Conservation (phyloP, 140 eudicot genomes). For the Senecio squalidus region DNA sequence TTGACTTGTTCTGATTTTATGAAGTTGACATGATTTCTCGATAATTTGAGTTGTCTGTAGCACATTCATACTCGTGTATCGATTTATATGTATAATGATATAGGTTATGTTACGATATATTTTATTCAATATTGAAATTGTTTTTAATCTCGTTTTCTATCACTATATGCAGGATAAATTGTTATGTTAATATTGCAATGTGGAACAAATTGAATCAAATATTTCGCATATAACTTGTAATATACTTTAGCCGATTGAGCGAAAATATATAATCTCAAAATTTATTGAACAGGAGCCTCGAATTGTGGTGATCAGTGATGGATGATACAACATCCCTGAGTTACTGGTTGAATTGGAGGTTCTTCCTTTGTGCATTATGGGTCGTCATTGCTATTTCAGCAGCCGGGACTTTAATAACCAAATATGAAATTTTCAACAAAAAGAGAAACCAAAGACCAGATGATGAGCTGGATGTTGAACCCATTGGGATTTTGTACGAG, state of each 20-base stretch:
- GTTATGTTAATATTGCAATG: too few relatives aligned
- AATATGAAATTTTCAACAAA: constrained; percentile 46
- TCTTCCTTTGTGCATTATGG: constrained; percentile 77
- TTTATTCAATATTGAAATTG: too few relatives aligned
- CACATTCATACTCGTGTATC: too few relatives aligned
- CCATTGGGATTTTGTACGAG: constrained; percentile 43
- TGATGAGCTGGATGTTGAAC: constrained; percentile 15
- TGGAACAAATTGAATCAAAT: too few relatives aligned
- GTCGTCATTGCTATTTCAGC: constrained; percentile 35
- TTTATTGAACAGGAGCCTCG: constrained; percentile 13
- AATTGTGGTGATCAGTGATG: constrained; percentile 32
- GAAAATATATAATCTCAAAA: not conserved
- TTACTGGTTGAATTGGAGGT: constrained; percentile 95
- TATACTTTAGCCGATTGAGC: not conserved
- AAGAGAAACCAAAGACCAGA: constrained; percentile 25
- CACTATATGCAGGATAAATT: too few relatives aligned
- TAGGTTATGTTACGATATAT: too few relatives aligned
- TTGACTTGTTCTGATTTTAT: too few relatives aligned
- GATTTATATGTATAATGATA: too few relatives aligned
- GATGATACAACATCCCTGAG: constrained; percentile 53
- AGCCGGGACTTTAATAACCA: constrained; percentile 41
- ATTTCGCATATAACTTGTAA: not conserved
- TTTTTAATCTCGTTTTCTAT: too few relatives aligned
- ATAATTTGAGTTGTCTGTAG: too few relatives aligned
- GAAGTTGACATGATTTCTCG: too few relatives aligned